Base-by-base conservation (phyloP, 2,329 filamentous ascomycete genomes). In the Aspergillus unguis region DNA sequence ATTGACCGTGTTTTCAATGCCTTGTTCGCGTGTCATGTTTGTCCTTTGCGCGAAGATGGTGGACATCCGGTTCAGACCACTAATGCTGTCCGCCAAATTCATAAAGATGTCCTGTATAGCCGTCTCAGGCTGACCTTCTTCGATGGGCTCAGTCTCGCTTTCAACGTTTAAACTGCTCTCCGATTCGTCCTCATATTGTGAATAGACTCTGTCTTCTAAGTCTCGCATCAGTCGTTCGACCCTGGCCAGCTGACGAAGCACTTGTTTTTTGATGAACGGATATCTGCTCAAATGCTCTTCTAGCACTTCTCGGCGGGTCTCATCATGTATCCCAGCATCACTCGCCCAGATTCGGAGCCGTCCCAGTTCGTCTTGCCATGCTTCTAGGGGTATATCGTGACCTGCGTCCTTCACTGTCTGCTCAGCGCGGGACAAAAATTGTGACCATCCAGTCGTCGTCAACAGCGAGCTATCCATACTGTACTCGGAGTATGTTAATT, bases 301-400 rank as follows among this genome's bases (percentile, higher is more conserved):
- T 26, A 44, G 33, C 8, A 40, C 1, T 7, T 5, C 10, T 11
- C n/a, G 6, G 11, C n/a, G 27, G 25, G 26, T 25, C 17, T 50
- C n/a, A 17, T 17, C 17, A 43, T 43, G 36, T 2, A 44, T 7
- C 10, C 27, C 40, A 44, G 38, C 27, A n/a, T 38, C 27, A 6
- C 32, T 10, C 27, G 32, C 41, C 48, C 48, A 50, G 26, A 38
- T 8, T 37, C 32, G 48, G 5, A 50, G 32, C 6, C 33, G 40
- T 38, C 23, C 48, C 11, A 50, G 11, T 43, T 44, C 38, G 3
- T 37, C 32, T 8, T 37, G 48, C 48, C 40, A 50, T 36, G 38
- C 31, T 10, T 6, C 23, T 10, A 44, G 8, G 6, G 48, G 41
- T 7, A 38, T 28, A 17, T 17, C 17, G 17, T 17, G 17, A 17